Percentiles rank a stretch among this genome's conserved stretches.
phyloP scores from a whole-genome alignment of 202 grass and related monocot genomes.

The Elaeis oleifera region DNA sequence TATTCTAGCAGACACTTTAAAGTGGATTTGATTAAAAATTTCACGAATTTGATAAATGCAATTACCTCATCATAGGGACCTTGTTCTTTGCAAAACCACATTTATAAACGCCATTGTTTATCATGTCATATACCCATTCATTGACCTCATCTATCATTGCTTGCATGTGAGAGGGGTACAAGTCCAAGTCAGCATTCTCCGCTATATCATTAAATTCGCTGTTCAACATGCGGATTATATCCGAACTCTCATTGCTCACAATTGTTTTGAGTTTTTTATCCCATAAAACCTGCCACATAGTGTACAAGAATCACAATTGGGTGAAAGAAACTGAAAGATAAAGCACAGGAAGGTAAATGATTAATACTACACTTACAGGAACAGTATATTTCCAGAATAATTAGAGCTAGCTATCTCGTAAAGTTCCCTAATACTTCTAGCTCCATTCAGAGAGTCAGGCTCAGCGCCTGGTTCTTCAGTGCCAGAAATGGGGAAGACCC shows the following conservation, averaged over 20 bases:
- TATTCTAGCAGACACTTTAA: too few relatives aligned
- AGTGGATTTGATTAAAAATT: too few relatives aligned
- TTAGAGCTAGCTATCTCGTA: slow-evolving; percentile 71
- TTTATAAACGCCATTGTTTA: slow-evolving; percentile 96
- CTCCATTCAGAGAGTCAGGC: slow-evolving; percentile 53
- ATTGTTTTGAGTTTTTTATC: slow-evolving; percentile 83
- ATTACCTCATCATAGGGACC: slow-evolving; percentile 75
- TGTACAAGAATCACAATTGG: not conserved
- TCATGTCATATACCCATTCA: slow-evolving; percentile 47
- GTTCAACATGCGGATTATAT: slow-evolving; percentile 96
- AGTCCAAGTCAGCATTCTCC: slow-evolving; percentile 50
- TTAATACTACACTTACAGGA: slow-evolving; percentile 40
- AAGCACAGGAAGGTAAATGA: not conserved
- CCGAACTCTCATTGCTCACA: slow-evolving; percentile 94
- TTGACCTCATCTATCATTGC: slow-evolving; percentile 53
- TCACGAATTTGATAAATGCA: not conserved
- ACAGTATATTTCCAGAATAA: slow-evolving; percentile 70
- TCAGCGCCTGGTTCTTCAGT: slow-evolving; percentile 62
- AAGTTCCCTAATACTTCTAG: slow-evolving; percentile 62
- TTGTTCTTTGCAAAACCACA: slow-evolving; percentile 93
- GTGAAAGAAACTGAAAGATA: not conserved
- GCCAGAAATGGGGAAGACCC: slow-evolving; percentile 57
- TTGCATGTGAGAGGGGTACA: slow-evolving; percentile 57
- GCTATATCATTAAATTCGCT: slow-evolving; percentile 71
- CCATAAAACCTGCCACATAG: slow-evolving; percentile 63